Percentiles rank a stretch among this genome's conserved stretches.
Evolutionary conservation across 805 yeast genomes (phyloP).

Genomic region (Zygosaccharomyces bisporus): DNA sequence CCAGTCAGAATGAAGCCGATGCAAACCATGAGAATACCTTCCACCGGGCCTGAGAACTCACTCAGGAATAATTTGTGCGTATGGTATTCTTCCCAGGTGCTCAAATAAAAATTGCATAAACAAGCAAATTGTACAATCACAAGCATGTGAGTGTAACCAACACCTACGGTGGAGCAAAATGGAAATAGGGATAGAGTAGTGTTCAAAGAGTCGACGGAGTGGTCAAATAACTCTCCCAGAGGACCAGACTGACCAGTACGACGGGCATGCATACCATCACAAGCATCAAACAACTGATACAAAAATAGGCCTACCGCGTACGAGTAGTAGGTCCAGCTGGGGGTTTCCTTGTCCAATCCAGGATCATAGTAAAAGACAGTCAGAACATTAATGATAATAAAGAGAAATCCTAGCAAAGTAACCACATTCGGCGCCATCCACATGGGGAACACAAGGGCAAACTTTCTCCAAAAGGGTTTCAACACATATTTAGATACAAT

Average conservation of each 20-base stretch:
- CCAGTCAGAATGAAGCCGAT: constrained; percentile 60
- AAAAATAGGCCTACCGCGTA: constrained; percentile 81
- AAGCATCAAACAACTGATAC: constrained; percentile 94
- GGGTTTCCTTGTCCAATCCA: constrained; percentile 51
- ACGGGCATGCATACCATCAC: constrained; percentile 95
- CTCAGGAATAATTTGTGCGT: constrained; percentile 78
- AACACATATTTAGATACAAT: constrained; percentile 67
- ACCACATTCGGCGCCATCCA: constrained; percentile 93
- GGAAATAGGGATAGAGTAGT: constrained; percentile 76
- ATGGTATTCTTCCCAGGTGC: constrained; percentile 95
- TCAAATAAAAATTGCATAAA: constrained; percentile 75
- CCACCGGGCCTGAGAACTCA: constrained; percentile 89
- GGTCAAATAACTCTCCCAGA: constrained; percentile 90
- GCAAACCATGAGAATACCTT: constrained; percentile 72
- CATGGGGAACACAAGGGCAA: constrained; percentile 71
- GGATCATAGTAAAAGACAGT: constrained; percentile 75
- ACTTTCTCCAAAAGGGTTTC: constrained; percentile 76
- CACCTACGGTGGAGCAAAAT: constrained; percentile 69
- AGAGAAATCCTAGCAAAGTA: constrained; percentile 73
- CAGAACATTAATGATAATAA: constrained; percentile 59
- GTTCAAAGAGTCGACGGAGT: constrained; percentile 70
- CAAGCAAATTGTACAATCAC: constrained; percentile 67
- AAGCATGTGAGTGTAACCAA: constrained; percentile 64
- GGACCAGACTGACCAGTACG: constrained; percentile 95
- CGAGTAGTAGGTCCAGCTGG: constrained; percentile 71